Evolutionary conservation across 805 yeast species (phyloP).

Genomic region (Yamadazyma sp.): DNA sequence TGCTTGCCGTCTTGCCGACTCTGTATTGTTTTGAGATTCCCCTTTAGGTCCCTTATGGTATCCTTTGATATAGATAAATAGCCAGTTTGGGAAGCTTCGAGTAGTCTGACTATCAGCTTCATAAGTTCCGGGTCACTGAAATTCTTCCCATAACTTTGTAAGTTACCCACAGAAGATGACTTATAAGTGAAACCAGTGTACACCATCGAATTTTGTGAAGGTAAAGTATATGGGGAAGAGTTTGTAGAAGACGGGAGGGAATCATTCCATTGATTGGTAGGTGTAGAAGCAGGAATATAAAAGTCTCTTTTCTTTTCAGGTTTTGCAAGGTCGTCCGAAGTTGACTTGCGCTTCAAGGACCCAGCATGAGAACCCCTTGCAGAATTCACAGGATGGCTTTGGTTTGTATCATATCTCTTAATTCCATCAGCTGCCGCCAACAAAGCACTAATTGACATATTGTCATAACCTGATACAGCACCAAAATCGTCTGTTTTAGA

Average conservation of each 20-base stretch:
- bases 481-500: background rate
- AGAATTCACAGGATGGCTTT: too few species aligned
- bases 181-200: conserved; percentile 14
- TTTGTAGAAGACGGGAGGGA: conserved; percentile 17
- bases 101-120: conserved; percentile 16
- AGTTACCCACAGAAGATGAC: conserved; percentile 9
- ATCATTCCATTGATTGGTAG: conserved; percentile 15
- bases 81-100: conserved; percentile 21
- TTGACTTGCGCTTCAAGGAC: conserved; percentile 3
- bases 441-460: conserved; percentile 15
- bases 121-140: conserved; percentile 14
- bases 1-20: conserved; percentile 5
- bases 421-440: conserved; percentile 17
- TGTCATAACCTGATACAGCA: background rate
- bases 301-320: conserved; percentile 3
- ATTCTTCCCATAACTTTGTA: conserved; percentile 5
- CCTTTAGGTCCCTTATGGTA: conserved; percentile 28
- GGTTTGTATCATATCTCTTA: conserved; percentile 2
- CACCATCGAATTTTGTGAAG: conserved; percentile 5
- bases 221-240: conserved; percentile 14
- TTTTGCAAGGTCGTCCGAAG: background rate
- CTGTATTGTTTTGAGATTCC: conserved; percentile 17
- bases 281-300: conserved; percentile 1
- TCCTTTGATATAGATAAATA: conserved; percentile 20
- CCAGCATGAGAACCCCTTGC: too few species aligned